Evolutionary conservation across 768 basidiomycete species (phyloP), one percentile per base, ranked within the genome.

Genomic region (Podaxis sp.): DNA sequence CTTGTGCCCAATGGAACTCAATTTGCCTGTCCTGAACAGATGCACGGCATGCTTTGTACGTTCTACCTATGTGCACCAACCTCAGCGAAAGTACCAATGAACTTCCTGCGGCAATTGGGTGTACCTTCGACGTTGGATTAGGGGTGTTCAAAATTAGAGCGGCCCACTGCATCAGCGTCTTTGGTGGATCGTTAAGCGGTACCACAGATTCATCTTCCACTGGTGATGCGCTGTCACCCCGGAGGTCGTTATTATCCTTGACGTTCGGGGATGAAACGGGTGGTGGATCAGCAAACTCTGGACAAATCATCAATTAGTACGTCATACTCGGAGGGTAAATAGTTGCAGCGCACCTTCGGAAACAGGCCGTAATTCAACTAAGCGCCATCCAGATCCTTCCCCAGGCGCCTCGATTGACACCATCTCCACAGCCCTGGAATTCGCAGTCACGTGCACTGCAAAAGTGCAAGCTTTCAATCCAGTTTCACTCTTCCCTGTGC

Each of bases 91-190:
- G 48, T n/a, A 36, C 28, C 41, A 50, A 22, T 15, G 37, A 24
- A n/a, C 8, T 15, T 38, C 12, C 10, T 41, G 24, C 15, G 38
- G 36, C 2, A 26, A 26, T 41, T 55, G 36, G 37, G 13, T 46
- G 30, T 48, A 66, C 66, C 59, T 67, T 67, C 20, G 65, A 58
- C 4, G 58, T 78, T 3, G 91, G 89, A 71, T 89, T 78, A 1
- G 89, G 73, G 0, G 92, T 93, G 66, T 90, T 89, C 28, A 94
- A 77, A 55, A 94, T 90, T 6, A 91, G 75, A 4, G 90, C 88
- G 1, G 90, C 89, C 86, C 87, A 93, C 69, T 90, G 82, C 70
- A 91, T 85, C 12, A 93, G 78, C 0, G 89, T 88, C n/a, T 74
- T 83, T 4, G 90, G 90, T 0, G 84, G 70, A 53, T 82, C 71